phyloP scores from a whole-genome alignment of 164 flowering plant genomes.

The Macadamia tetraphylla region DNA sequence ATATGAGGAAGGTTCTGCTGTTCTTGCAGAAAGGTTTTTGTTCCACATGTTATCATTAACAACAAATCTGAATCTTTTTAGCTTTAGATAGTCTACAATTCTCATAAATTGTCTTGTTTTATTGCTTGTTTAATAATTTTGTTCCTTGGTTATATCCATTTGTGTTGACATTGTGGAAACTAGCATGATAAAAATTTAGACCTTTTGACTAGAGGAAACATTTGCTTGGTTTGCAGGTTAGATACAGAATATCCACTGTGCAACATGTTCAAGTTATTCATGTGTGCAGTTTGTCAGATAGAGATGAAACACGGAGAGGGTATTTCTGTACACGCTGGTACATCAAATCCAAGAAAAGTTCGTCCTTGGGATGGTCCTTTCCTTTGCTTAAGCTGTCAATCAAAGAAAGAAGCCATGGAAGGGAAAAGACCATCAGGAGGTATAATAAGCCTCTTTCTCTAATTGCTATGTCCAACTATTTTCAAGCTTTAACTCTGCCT shows the following conservation, averaged over 20 bases:
- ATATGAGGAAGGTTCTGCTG: conserved; percentile 92
- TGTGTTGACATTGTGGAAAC: neutral
- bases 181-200: no score
- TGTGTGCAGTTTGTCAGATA: conserved; percentile 90
- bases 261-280: conserved; percentile 91
- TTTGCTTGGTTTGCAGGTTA: conserved; percentile 52
- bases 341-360: conserved; percentile 45
- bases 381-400: conserved; percentile 82
- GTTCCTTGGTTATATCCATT: neutral
- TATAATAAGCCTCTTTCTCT: conserved; percentile 11
- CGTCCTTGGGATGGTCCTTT: conserved; percentile 99
- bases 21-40: conserved; percentile 87
- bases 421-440: conserved; percentile 78
- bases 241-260: conserved; percentile 89
- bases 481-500: neutral
- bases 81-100: neutral
- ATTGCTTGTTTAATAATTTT: neutral
- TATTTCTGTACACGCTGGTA: conserved; percentile 71
- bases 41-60: neutral
- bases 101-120: neutral
- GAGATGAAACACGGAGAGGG: conserved; percentile 93
- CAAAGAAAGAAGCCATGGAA: conserved; percentile 98
- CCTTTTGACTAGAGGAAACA: neutral
- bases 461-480: neutral
- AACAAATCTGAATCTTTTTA: neutral